These are phyloP conservation scores for Colletotrichum navitas DNA, from an alignment of 2,329 filamentous ascomycete genomes.

Conservation along the genomic window DNA sequence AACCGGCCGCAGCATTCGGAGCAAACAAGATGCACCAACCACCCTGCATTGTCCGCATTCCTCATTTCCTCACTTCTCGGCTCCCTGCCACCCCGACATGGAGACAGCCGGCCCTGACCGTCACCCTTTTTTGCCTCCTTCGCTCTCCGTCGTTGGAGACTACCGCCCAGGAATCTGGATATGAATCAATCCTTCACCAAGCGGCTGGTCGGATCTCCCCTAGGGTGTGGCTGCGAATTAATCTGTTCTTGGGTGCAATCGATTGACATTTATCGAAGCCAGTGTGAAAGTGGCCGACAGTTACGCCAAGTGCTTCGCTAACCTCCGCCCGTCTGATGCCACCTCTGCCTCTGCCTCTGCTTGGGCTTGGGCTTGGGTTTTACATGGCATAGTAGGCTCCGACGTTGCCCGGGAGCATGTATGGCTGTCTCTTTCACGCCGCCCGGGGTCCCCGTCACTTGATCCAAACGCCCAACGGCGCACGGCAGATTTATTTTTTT, in stretches of 20 bases:
- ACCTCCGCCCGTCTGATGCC: slow-evolving; percentile 27
- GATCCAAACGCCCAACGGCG: slow-evolving; percentile 38
- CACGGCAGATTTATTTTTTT: slow-evolving; percentile 25
- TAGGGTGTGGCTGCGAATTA: slow-evolving; percentile 33
- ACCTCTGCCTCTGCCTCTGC: slow-evolving; percentile 10
- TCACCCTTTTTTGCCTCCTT: neutral
- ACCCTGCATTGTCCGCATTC: neutral
- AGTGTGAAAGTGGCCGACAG: slow-evolving; percentile 28
- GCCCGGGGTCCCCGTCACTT: slow-evolving; percentile 28
- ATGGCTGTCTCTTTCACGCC: slow-evolving; percentile 11
- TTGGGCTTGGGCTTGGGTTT: slow-evolving; percentile 6
- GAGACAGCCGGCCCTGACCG: slow-evolving; percentile 2
- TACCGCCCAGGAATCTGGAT: slow-evolving; percentile 13
- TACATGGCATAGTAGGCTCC: neutral
- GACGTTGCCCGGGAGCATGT: slow-evolving; percentile 19
- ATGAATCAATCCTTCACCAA: slow-evolving; percentile 26
- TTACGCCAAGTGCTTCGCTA: slow-evolving; percentile 19
- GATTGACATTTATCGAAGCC: slow-evolving; percentile 30
- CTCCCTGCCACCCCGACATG: neutral
- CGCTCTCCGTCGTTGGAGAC: neutral
- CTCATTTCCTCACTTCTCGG: neutral
- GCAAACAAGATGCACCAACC: slow-evolving; percentile 9
- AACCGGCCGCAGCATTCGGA: neutral
- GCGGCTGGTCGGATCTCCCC: slow-evolving; percentile 19
- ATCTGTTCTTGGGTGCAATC: slow-evolving; percentile 26